Evolutionary conservation across 1,139 yeast species (phyloP).

Genomic region (Debaryomycetaceae sp.): DNA sequence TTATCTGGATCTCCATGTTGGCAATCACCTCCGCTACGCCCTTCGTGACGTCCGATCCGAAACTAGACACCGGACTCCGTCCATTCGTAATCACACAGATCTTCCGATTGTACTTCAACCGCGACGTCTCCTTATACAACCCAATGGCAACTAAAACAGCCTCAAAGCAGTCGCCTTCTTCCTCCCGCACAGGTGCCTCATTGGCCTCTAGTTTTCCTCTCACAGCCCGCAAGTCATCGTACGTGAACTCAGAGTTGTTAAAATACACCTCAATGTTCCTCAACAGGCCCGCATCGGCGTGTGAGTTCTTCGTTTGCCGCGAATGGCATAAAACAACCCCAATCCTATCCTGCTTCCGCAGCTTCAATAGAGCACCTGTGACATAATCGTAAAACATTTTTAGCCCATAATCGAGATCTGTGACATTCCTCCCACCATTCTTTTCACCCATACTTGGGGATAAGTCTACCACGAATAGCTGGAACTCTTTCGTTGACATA

Average conservation of each 20-base stretch:
- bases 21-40: constrained; percentile 17
- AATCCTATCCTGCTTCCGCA: constrained; percentile 55
- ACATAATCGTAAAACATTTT: constrained; percentile 42
- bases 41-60: constrained; percentile 12
- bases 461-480: constrained; percentile 54
- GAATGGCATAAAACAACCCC: constrained; percentile 45
- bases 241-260: constrained; percentile 22
- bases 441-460: constrained; percentile 39
- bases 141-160: constrained; percentile 30
- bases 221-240: constrained; percentile 16
- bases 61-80: constrained; percentile 10
- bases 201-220: constrained; percentile 9
- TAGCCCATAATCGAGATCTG: constrained; percentile 37
- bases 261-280: constrained; percentile 26
- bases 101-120: constrained; percentile 31
- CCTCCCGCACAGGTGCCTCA: constrained; percentile 5
- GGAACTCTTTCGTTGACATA: constrained; percentile 44
- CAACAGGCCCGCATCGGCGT: constrained; percentile 17
- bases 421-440: constrained; percentile 14
- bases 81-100: constrained; percentile 49
- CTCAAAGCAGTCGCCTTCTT: constrained; percentile 23
- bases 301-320: constrained; percentile 19
- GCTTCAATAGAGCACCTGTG: constrained; percentile 42
- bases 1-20: constrained; percentile 20
- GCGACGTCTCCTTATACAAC: constrained; percentile 25